Evolutionary conservation across 73 alveolate species (phyloP).

Genomic region (Halteria grandinella): DNA sequence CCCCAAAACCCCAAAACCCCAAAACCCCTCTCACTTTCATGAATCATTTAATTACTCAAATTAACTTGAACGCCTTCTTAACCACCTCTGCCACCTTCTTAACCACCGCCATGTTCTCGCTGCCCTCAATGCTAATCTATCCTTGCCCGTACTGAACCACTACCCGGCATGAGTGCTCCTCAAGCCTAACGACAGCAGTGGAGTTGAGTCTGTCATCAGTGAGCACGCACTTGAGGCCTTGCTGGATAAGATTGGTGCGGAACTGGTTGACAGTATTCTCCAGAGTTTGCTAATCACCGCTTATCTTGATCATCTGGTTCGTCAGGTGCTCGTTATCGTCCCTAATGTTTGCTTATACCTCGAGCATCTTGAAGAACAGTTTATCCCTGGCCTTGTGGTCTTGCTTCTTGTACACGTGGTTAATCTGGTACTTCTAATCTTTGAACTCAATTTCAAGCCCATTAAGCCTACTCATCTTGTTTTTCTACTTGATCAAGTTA

Average conservation of each 20-base stretch:
- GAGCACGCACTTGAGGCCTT: not conserved
- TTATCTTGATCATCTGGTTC: not conserved
- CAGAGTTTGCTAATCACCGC: not conserved
- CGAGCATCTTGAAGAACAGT: too few species aligned
- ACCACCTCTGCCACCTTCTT: not conserved
- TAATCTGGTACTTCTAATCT: conserved; percentile 15
- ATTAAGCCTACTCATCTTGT: not conserved
- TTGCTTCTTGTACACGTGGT: not conserved
- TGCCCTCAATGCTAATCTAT: not conserved
- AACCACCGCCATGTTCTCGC: not conserved
- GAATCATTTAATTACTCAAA: too few species aligned
- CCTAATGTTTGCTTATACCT: not conserved
- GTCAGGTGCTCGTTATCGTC: not conserved
- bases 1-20: too few species aligned
- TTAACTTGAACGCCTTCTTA: conserved; percentile 17
- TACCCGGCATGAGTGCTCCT: conserved; percentile 1
- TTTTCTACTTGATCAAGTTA: conserved; percentile 1
- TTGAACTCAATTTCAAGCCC: conserved; percentile 27
- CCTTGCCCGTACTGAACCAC: not conserved
- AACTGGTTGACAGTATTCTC: not conserved
- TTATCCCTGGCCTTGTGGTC: not conserved
- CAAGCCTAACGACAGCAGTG: not conserved
- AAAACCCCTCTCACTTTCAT: too few species aligned
- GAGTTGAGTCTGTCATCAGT: not conserved
- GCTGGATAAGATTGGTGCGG: not conserved